Conservation (phyloP, 805 yeast species). For the Metschnikowia matae region DNA sequence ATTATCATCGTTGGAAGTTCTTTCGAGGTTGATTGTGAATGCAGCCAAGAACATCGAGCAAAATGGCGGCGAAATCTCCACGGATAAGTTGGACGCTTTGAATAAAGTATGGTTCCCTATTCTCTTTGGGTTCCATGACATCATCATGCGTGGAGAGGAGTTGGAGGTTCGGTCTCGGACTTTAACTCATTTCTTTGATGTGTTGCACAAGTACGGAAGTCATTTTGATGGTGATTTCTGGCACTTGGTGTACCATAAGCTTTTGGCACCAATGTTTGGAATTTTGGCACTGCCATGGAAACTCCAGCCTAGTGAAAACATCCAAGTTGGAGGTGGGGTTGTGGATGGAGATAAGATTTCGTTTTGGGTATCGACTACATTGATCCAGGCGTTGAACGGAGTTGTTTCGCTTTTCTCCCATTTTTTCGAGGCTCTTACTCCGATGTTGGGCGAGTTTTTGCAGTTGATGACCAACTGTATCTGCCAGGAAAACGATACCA, state of each 20-base stretch:
- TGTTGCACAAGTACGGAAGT: conserved; percentile 73
- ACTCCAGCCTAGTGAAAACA: conserved; percentile 50
- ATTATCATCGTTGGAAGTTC: conserved; percentile 72
- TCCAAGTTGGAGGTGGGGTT: conserved; percentile 4
- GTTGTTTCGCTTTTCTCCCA: conserved; percentile 79
- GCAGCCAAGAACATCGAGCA: conserved; percentile 43
- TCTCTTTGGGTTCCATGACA: conserved; percentile 78
- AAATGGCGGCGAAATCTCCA: conserved; percentile 4
- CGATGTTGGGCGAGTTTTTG: conserved; percentile 74
- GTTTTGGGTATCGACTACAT: conserved; percentile 94
- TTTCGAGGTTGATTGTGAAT: conserved; percentile 57
- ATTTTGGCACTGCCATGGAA: conserved; percentile 76
- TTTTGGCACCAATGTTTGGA: conserved; percentile 86
- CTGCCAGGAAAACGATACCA: conserved; percentile 95
- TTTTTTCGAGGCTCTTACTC: conserved; percentile 72
- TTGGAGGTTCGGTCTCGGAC: conserved; percentile 91
- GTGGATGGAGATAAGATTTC: conserved; percentile 74
- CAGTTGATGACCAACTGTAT: conserved; percentile 79
- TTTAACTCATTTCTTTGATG: conserved; percentile 74
- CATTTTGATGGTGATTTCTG: conserved; percentile 74
- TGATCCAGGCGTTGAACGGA: conserved; percentile 90
- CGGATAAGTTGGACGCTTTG: conserved; percentile 30
- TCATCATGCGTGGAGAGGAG: conserved; percentile 91
- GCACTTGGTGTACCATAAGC: conserved; percentile 71
- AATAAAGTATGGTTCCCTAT: conserved; percentile 80